Evolutionary conservation across 441 rosid genomes (phyloP).

Genomic region (Oxalis stricta): DNA sequence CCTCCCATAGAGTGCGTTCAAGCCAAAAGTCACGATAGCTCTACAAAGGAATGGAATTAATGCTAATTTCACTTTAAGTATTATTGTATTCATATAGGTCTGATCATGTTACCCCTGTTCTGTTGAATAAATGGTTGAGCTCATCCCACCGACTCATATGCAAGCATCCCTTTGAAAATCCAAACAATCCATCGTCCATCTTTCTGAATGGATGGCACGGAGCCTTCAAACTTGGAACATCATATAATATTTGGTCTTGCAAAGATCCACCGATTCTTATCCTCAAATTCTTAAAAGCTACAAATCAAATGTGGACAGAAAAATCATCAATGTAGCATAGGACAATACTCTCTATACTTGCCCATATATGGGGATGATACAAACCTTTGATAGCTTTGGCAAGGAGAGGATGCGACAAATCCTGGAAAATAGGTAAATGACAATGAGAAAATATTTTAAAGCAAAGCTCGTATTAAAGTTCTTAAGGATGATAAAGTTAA

Average conservation of each 20-base stretch:
- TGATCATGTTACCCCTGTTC: conserved; percentile 45
- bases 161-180: conserved; percentile 89
- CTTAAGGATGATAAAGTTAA: no score
- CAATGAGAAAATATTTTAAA: conserved; percentile 1
- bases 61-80: conserved; percentile 1
- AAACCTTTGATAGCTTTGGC: conserved; percentile 73
- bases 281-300: conserved; percentile 74
- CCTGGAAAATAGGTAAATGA: conserved; percentile 30
- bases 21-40: conserved; percentile 72
- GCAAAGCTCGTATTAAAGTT: no score
- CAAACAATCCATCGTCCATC: conserved; percentile 54
- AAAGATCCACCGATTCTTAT: conserved; percentile 90
- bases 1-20: conserved; percentile 84
- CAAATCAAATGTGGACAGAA: conserved; percentile 7
- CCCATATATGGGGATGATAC: conserved; percentile 6
- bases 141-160: conserved; percentile 89
- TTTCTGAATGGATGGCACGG: conserved; percentile 69
- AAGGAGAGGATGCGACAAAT: conserved; percentile 66
- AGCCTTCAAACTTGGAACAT: conserved; percentile 41
- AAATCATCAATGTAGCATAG: no score
- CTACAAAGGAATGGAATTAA: conserved; percentile 27
- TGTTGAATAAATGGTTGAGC: conserved; percentile 42
- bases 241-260: conserved; percentile 84
- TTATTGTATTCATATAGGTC: conserved; percentile 1
- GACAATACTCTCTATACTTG: no score